Conservation (phyloP, 768 basidiomycete species). For the Lactifluus volemus region DNA sequence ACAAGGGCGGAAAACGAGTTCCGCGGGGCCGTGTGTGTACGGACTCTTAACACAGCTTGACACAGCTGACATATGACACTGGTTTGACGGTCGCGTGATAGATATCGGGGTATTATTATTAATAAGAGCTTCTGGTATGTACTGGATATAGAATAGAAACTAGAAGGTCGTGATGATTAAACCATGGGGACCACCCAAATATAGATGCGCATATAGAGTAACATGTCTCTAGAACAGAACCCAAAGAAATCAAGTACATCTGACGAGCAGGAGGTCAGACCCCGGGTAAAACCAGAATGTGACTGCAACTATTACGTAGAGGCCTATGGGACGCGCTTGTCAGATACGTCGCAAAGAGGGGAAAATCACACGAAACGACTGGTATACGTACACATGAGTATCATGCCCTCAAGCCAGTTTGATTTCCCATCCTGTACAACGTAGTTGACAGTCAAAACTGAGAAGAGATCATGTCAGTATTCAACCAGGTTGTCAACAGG, state of each 20-base stretch:
- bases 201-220: not conserved
- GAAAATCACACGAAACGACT: not conserved
- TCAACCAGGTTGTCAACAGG: not conserved
- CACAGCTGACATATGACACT: no score
- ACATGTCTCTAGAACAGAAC: not conserved
- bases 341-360: not conserved
- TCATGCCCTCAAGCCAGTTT: constrained; percentile 77
- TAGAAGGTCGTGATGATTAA: no score
- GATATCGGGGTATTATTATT: no score
- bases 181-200: no score
- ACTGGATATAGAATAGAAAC: no score
- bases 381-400: constrained; percentile 50
- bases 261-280: constrained; percentile 13
- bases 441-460: constrained; percentile 78
- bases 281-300: constrained; percentile 57
- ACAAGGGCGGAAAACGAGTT: no score
- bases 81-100: no score
- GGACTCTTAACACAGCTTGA: no score
- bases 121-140: no score
- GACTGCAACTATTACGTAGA: constrained; percentile 65
- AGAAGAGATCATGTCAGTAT: not conserved
- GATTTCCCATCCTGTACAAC: constrained; percentile 75
- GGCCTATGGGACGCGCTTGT: constrained; percentile 29
- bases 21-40: no score
- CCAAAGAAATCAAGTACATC: not conserved